phyloP scores from a whole-genome alignment of 805 yeast genomes.

The Teunomyces barrocoloradensis region DNA sequence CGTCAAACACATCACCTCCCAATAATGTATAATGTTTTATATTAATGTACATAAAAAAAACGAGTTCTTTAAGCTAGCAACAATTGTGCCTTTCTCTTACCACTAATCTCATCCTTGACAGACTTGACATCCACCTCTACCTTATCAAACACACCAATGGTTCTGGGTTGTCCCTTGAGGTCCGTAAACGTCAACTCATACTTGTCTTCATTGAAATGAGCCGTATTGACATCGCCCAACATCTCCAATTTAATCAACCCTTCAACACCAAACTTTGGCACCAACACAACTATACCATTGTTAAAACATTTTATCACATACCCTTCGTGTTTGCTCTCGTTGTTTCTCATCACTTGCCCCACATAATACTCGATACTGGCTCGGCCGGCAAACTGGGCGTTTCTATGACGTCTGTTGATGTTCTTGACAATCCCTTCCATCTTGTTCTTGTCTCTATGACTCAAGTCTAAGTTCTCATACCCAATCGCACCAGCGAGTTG shows the following conservation, averaged over 20 bases:
- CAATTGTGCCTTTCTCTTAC: slow-evolving; percentile 88
- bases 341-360: slow-evolving; percentile 93
- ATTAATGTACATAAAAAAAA: slow-evolving; percentile 1
- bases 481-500: slow-evolving; percentile 98
- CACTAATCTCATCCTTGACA: slow-evolving; percentile 79
- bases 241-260: slow-evolving; percentile 83
- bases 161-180: slow-evolving; percentile 42
- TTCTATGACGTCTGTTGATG: slow-evolving; percentile 91
- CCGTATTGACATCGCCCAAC: slow-evolving; percentile 61
- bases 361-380: slow-evolving; percentile 97
- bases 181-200: slow-evolving; percentile 64
- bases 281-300: slow-evolving; percentile 91
- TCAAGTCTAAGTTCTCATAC: slow-evolving; percentile 77
- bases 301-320: slow-evolving; percentile 88
- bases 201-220: slow-evolving; percentile 72
- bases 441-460: slow-evolving; percentile 83
- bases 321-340: slow-evolving; percentile 79
- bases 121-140: slow-evolving; percentile 82
- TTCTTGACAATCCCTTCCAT: slow-evolving; percentile 87
- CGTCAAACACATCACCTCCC: slow-evolving; percentile 40
- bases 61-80: slow-evolving; percentile 27
- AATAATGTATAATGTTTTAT: slow-evolving; percentile 1
- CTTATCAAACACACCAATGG: slow-evolving; percentile 75
- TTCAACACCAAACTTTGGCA: slow-evolving; percentile 95
- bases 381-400: slow-evolving; percentile 98